Evolutionary conservation across 106 monocot genomes (phyloP), one percentile per base, ranked within the genome.

Genomic region (Dendrobium nobile): DNA sequence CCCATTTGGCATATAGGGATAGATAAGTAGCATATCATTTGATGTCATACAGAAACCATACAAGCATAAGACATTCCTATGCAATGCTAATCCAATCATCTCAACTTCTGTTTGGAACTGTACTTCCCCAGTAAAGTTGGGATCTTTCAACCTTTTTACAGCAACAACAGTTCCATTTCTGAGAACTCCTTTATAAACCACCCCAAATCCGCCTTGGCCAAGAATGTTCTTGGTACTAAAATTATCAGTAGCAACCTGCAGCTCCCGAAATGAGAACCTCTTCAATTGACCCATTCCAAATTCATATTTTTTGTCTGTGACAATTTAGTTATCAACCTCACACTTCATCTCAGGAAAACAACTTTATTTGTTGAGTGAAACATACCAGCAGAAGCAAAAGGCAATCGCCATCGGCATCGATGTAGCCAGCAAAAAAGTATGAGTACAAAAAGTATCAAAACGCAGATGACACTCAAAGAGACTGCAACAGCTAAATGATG

Each of bases 51-150:
- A 98, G 86, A 98, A 98, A 5, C 97, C 97, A 88, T 89, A 92
- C 15, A 98, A 72, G 3, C 87, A 88, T 67, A 98, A 72, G 44
- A 98, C 88, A 54, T 98, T 98, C 76, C 91, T 91, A 74, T 98
- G 97, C 77, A 98, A 81, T 80, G 94, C 97, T 75, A 98, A 85
- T 40, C 97, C 97, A 78, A 98, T 98, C 94, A 98, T 91, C 87
- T 98, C 97, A 18, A 98, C 97, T 90, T 98, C 97, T 44, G 97
- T 98, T 41, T 98, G 97, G 80, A 98, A 98, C 85, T 98, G 97
- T 44, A 92, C 88, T 84, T 92, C 89, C 27, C 97, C 97, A n/a
- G 97, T 92, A 47, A 92, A 81, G 51, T 92, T 89, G 31, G 97
- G 97, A 83, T 98, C 94, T 82, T 91, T 98, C 72, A 98, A 80